Evolutionary conservation across 805 yeast species (phyloP).

Genomic region (Wickerhamomyces rabaulensis): DNA sequence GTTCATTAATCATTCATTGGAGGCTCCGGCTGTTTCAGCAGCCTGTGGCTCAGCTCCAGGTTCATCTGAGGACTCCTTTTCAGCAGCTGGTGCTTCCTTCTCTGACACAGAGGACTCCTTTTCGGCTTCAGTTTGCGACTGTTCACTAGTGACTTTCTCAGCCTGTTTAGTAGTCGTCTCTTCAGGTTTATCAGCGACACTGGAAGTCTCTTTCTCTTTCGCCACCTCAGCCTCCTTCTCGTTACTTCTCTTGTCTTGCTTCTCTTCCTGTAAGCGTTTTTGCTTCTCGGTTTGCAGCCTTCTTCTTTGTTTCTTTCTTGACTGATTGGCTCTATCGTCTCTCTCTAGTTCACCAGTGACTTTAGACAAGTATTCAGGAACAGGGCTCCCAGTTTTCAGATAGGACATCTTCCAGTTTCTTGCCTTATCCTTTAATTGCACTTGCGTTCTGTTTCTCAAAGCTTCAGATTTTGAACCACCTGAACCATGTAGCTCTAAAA

Average conservation of each 20-base stretch:
- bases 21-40: neutral
- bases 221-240: neutral
- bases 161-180: no score
- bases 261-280: neutral
- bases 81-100: neutral
- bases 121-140: neutral
- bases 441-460: constrained; percentile 81
- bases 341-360: constrained; percentile 85
- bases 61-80: neutral
- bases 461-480: constrained; percentile 86
- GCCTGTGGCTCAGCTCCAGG: neutral
- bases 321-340: constrained; percentile 36
- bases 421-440: constrained; percentile 94
- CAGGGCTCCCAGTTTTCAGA: constrained; percentile 64
- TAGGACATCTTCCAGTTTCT: constrained; percentile 91
- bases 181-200: neutral
- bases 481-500: constrained; percentile 85
- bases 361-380: constrained; percentile 73
- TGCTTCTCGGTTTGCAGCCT: constrained; percentile 7
- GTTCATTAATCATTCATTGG: neutral
- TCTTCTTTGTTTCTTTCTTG: constrained; percentile 20
- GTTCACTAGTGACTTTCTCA: no score
- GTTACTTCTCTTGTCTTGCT: neutral
- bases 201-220: neutral
- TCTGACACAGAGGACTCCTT: neutral